Conservation (phyloP, 2,329 filamentous ascomycete genomes). For the Ceratocystis eucalypticola region DNA sequence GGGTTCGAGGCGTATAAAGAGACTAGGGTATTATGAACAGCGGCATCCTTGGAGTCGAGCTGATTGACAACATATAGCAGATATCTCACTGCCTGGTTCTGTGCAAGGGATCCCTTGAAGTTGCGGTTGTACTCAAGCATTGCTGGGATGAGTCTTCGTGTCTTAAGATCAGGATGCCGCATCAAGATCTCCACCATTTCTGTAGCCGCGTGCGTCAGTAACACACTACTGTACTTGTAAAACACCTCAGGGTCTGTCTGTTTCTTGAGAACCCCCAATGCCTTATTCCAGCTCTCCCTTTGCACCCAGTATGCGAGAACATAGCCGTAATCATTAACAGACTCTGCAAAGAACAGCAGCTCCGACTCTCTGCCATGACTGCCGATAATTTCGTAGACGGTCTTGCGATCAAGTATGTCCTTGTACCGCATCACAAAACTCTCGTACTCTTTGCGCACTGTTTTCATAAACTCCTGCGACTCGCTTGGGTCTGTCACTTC, state of each 20-base stretch:
- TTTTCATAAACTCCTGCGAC: constrained; percentile 55
- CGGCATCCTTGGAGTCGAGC: constrained; percentile 63
- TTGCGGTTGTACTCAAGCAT: constrained; percentile 85
- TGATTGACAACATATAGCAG: constrained; percentile 87
- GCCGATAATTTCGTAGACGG: constrained; percentile 88
- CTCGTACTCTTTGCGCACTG: constrained; percentile 65
- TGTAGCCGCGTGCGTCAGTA: constrained; percentile 75
- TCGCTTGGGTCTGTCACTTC: constrained; percentile 59
- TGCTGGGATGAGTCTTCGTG: constrained; percentile 80
- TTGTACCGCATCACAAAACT: constrained; percentile 81
- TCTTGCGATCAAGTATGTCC: constrained; percentile 74
- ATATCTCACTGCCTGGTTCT: constrained; percentile 89
- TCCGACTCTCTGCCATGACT: constrained; percentile 92
- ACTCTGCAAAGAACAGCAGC: constrained; percentile 77
- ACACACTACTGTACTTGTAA: constrained; percentile 91
- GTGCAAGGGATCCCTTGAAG: constrained; percentile 49
- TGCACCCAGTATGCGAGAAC: constrained; percentile 96
- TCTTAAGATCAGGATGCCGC: constrained; percentile 73
- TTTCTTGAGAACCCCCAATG: constrained; percentile 76
- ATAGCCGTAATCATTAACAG: constrained; percentile 84
- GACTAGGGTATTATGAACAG: constrained; percentile 92
- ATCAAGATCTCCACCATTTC: constrained; percentile 92
- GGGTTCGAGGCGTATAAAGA: constrained; percentile 86
- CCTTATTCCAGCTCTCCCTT: constrained; percentile 79
- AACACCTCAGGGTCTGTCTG: constrained; percentile 88